Base-by-base conservation (phyloP, 306 rosid genomes). In the Urtica urens region DNA sequence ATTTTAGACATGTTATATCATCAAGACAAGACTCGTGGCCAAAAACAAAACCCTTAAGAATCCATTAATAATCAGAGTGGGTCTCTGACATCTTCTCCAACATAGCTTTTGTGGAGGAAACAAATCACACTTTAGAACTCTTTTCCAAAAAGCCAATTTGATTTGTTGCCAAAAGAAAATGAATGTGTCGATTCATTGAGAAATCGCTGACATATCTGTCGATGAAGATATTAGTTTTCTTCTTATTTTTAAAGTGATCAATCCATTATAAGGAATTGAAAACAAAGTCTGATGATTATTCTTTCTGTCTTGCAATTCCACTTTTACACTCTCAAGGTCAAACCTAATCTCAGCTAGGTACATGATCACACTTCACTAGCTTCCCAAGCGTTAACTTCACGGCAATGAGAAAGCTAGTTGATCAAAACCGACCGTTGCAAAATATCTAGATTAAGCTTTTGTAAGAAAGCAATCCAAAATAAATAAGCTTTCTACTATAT, bases 21-120 rank as follows among this genome's bases (percentile, higher is more conserved):
- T 2, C 1, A n/a, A 41, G 5, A 17, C 15, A 57, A 34, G 46
- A 22, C 22, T 44, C 15, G 15, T 24, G 22, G 23, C 46, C 57
- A 59, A 48, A 38, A 53, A 23, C n/a, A n/a, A 31, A 3, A 16
- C 35, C 52, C n/a, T 47, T 37, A 35, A 47, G 55, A 58, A 34
- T 25, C 64, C 48, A 58, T 39, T 38, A 48, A n/a, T n/a, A n/a
- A 37, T 20, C 49, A 59, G 40, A 35, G 58, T 40, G 58, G 57
- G 58, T 51, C 23, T 51, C 57, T 60, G 38, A 12, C 17, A 20
- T 39, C 29, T 40, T 38, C 43, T 50, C 40, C 58, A 58, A 49
- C 50, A 60, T 24, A 60, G 38, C 40, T 23, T n/a, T 59, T 21
- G 18, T 39, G 33, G 42, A 27, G 7, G 24, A 13, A 15, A 60